phyloP scores from a whole-genome alignment of 306 rosid genomes.

The Begonia loranthoides region DNA sequence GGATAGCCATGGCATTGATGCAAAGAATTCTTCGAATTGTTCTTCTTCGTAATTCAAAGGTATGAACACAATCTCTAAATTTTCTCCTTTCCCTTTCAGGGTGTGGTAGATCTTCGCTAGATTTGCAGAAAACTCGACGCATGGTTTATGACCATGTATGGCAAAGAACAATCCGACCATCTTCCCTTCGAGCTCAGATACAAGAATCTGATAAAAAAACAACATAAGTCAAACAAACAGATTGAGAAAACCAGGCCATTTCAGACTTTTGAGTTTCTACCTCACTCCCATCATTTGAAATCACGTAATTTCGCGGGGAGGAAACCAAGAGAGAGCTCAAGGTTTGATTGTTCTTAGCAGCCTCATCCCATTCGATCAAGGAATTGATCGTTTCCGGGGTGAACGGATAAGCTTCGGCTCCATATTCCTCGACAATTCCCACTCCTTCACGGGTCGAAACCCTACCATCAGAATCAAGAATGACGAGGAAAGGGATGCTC shows the following conservation, averaged over 20 bases:
- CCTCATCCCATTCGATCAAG: slow-evolving; percentile 21
- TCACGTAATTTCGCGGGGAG: slow-evolving; percentile 26
- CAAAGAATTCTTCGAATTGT: slow-evolving; percentile 13
- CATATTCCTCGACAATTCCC: slow-evolving; percentile 21
- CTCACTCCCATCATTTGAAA: slow-evolving; percentile 24
- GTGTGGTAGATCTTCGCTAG: slow-evolving; percentile 24
- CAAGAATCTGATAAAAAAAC: slow-evolving; percentile 19
- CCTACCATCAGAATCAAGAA: slow-evolving; percentile 25
- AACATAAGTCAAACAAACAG: not conserved
- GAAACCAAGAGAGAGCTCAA: slow-evolving; percentile 32
- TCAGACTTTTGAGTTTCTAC: slow-evolving; percentile 4
- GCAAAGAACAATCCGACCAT: slow-evolving; percentile 33
- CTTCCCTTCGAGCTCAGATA: slow-evolving; percentile 42
- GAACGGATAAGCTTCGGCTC: slow-evolving; percentile 34
- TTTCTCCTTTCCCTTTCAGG: slow-evolving; percentile 31
- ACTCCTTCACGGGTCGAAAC: slow-evolving; percentile 20
- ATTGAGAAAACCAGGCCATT: not conserved
- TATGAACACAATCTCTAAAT: slow-evolving; percentile 39
- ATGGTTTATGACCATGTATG: slow-evolving; percentile 1
- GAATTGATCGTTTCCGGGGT: slow-evolving; percentile 16
- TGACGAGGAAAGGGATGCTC: slow-evolving; percentile 33
- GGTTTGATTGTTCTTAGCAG: slow-evolving; percentile 19
- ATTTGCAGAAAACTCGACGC: slow-evolving; percentile 19
- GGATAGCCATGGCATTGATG: slow-evolving; percentile 31
- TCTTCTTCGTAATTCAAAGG: slow-evolving; percentile 27